These are phyloP conservation scores for Phytophthora citrophthora DNA, from an alignment of 352 stramenopile species.

Conservation along the genomic window DNA sequence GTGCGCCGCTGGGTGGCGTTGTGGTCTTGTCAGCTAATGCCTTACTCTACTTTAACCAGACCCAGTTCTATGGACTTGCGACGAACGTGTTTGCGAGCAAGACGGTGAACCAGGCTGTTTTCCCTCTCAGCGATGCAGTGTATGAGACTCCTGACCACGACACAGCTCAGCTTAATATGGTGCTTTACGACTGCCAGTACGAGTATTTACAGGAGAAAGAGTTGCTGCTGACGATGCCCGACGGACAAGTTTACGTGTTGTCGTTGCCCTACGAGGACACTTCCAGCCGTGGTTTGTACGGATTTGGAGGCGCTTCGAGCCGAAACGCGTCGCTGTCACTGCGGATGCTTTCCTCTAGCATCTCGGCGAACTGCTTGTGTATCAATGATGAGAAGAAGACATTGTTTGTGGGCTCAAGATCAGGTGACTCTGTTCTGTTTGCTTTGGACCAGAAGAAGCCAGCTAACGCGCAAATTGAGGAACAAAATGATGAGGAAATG, in stretches of 20 bases:
- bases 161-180: conserved; percentile 53
- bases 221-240: conserved; percentile 63
- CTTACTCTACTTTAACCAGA: conserved; percentile 91
- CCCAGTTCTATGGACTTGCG: conserved; percentile 78
- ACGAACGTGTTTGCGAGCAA: conserved; percentile 78
- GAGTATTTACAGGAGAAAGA: conserved; percentile 78
- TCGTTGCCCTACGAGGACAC: conserved; percentile 68
- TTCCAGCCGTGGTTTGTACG: conserved; percentile 41
- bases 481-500: conserved; percentile 32
- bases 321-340: conserved; percentile 54
- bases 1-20: conserved; percentile 72
- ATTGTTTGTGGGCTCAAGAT: conserved; percentile 83
- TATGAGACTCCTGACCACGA: conserved; percentile 67
- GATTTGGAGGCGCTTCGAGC: conserved; percentile 25
- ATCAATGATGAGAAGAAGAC: conserved; percentile 69
- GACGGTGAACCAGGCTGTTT: conserved; percentile 77
- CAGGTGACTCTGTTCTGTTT: conserved; percentile 80
- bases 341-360: conserved; percentile 53
- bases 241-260: conserved; percentile 70
- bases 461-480: conserved; percentile 24
- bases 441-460: conserved; percentile 52
- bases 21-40: conserved; percentile 82
- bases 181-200: conserved; percentile 75
- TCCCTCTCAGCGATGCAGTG: conserved; percentile 65
- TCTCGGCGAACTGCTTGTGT: conserved; percentile 64